phyloP scores from a whole-genome alignment of 352 stramenopile genomes.

The Thalassiosira exigua region DNA sequence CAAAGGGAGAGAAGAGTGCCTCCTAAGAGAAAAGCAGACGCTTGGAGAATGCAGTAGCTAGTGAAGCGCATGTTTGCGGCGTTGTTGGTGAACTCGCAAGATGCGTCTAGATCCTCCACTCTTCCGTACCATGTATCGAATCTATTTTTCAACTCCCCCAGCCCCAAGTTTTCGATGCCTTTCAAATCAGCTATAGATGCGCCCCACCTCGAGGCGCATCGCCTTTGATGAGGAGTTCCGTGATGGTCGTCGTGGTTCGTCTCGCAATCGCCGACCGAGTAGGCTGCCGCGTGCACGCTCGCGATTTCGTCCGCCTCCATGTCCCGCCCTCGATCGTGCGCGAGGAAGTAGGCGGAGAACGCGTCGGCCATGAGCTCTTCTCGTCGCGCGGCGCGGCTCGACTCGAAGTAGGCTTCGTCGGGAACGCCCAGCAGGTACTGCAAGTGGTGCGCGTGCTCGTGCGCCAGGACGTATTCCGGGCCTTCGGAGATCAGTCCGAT shows the following conservation, averaged over 20 bases:
- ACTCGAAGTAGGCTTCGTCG: constrained; percentile 5
- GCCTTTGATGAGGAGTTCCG: constrained; percentile 43
- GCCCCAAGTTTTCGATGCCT: constrained; percentile 10
- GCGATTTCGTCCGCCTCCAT: constrained; percentile 38
- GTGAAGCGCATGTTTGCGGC: no score
- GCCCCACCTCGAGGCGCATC: constrained; percentile 52
- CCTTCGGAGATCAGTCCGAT: constrained; percentile 17
- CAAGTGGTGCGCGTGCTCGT: constrained; percentile 56
- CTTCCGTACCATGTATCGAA: constrained; percentile 40
- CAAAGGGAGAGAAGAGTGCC: background rate
- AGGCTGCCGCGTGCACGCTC: constrained; percentile 34
- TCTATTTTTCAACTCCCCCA: constrained; percentile 22
- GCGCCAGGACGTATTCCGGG: constrained; percentile 41
- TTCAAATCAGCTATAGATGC: constrained; percentile 23
- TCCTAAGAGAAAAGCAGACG: background rate
- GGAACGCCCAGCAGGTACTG: constrained; percentile 30
- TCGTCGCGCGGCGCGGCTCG: constrained; percentile 9
- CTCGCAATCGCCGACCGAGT: constrained; percentile 50
- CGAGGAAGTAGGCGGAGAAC: constrained; percentile 50
- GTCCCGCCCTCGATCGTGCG: constrained; percentile 32
- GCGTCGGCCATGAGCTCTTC: constrained; percentile 58
- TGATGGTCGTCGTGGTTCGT: constrained; percentile 40
- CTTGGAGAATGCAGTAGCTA: no score
- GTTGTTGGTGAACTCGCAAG: no score
- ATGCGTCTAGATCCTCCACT: constrained; percentile 28